A percentile compares a stretch with the other conserved stretches of the same genome.
phyloP scores from a whole-genome alignment of 208 protist genomes.

The Leishmania gerbilli region DNA sequence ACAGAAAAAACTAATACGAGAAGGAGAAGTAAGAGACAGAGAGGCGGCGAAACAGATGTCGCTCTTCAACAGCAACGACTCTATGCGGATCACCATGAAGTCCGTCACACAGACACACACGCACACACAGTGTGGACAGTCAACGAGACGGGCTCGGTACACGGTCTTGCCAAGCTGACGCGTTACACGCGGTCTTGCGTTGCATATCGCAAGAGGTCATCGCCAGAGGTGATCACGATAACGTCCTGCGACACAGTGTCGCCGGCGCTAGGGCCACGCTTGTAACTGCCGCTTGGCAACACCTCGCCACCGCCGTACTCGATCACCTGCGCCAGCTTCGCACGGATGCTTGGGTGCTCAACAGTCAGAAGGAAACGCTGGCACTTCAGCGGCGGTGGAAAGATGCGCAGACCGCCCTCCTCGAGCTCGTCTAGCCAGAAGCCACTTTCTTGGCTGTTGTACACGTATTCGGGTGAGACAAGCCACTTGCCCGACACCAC shows the following conservation, averaged over 20 bases:
- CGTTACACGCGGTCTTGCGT: slow-evolving; percentile 42
- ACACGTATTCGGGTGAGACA: slow-evolving; percentile 77
- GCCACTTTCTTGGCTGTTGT: slow-evolving; percentile 54
- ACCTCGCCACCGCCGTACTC: slow-evolving; percentile 84
- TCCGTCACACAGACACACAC: neutral
- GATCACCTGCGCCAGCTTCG: slow-evolving; percentile 76
- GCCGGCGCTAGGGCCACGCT: neutral
- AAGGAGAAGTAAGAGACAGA: neutral
- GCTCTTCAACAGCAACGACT: neutral
- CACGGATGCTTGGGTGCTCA: slow-evolving; percentile 48
- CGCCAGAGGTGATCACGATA: slow-evolving; percentile 71
- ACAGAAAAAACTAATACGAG: neutral
- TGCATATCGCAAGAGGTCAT: slow-evolving; percentile 77
- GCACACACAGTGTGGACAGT: neutral
- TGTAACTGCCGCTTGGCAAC: slow-evolving; percentile 20
- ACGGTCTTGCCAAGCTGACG: neutral
- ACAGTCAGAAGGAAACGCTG: slow-evolving; percentile 78
- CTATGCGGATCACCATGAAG: neutral
- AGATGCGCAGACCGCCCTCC: slow-evolving; percentile 69
- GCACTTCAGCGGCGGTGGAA: slow-evolving; percentile 68
- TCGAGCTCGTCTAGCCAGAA: slow-evolving; percentile 86
- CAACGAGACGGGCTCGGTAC: neutral
- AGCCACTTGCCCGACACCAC: slow-evolving; percentile 81
- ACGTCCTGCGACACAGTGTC: slow-evolving; percentile 45
- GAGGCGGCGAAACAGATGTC: neutral